Conservation (phyloP, 2,329 filamentous ascomycete genomes). For the Claviceps sp. region DNA sequence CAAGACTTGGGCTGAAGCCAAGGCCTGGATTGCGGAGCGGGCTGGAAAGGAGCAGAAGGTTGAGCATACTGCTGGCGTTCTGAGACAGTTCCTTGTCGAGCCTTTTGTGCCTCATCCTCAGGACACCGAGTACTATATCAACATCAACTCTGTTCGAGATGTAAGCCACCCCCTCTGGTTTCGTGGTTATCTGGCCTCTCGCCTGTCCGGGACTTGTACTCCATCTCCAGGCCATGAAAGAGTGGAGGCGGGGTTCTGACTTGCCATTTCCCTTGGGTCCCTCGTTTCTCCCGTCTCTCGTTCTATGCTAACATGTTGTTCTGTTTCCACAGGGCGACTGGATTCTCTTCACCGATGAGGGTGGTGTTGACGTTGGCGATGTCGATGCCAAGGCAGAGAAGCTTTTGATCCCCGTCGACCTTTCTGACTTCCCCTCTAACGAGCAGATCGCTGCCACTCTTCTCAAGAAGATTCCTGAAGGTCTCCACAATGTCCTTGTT, state of each 20-base stretch:
- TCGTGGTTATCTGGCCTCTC: neutral
- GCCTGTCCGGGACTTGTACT: neutral
- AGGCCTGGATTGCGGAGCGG: conserved; percentile 83
- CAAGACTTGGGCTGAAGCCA: conserved; percentile 91
- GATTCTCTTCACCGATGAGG: conserved; percentile 99
- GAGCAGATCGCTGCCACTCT: conserved; percentile 76
- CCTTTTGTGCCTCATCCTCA: conserved; percentile 93
- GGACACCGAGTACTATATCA: conserved; percentile 98
- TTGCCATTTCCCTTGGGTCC: neutral
- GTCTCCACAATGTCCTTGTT: conserved; percentile 93
- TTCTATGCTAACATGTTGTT: conserved; percentile 10
- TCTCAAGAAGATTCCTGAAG: conserved; percentile 85
- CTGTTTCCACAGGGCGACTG: conserved; percentile 66
- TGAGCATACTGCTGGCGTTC: conserved; percentile 75
- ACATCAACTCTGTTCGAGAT: conserved; percentile 99
- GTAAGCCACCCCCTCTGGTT: conserved; percentile 45
- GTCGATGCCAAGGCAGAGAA: conserved; percentile 98
- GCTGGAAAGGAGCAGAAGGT: conserved; percentile 89
- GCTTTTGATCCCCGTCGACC: conserved; percentile 91
- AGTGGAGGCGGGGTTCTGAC: neutral
- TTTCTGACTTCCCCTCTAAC: conserved; percentile 89
- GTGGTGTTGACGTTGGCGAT: conserved; percentile 98
- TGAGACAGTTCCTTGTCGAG: conserved; percentile 95
- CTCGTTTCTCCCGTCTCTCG: neutral
- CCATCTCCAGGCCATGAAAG: neutral